Percentiles rank a stretch among this genome's conserved stretches.
Conservation (phyloP, 257 asterid species). For the Nicotiana noctiflora region DNA sequence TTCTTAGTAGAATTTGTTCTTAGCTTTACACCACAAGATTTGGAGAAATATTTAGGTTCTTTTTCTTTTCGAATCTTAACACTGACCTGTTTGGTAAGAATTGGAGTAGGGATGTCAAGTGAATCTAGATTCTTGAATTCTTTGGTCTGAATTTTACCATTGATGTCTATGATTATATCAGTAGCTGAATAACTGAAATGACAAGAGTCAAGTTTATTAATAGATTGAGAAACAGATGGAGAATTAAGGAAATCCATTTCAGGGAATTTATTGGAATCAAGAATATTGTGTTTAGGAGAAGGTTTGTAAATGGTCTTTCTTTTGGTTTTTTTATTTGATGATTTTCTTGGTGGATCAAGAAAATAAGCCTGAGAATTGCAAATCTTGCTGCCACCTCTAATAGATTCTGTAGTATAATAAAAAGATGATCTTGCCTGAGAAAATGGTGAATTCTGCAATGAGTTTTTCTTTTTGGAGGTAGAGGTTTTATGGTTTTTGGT, state of each 20-base stretch:
- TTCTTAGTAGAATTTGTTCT: conserved; percentile 41
- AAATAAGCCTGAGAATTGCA: conserved; percentile 27
- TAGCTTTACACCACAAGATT: conserved; percentile 47
- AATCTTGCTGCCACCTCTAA: conserved; percentile 12
- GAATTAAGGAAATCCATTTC: conserved; percentile 31
- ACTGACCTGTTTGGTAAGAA: conserved; percentile 29
- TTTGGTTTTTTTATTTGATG: conserved; percentile 39
- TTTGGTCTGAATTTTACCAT: conserved; percentile 15
- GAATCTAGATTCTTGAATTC: conserved; percentile 13
- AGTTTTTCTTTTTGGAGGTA: conserved; percentile 27
- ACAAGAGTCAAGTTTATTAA: conserved; percentile 24
- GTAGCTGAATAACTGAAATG: conserved; percentile 36
- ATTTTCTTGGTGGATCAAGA: conserved; percentile 48
- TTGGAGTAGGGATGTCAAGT: conserved; percentile 51
- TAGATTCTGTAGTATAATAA: conserved; percentile 37
- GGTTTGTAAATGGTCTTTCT: conserved; percentile 70
- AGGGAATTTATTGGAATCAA: conserved; percentile 13
- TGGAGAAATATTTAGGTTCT: conserved; percentile 28
- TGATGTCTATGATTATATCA: conserved; percentile 55
- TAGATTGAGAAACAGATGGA: conserved; percentile 22
- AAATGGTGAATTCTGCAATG: conserved; percentile 15
- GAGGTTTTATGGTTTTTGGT: conserved; percentile 28
- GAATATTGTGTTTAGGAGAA: conserved; percentile 34
- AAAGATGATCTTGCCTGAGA: conserved; percentile 40
- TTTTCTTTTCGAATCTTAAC: not conserved